Evolutionary conservation across 441 rosid genomes (phyloP).

Genomic region (Populus hybrid): DNA sequence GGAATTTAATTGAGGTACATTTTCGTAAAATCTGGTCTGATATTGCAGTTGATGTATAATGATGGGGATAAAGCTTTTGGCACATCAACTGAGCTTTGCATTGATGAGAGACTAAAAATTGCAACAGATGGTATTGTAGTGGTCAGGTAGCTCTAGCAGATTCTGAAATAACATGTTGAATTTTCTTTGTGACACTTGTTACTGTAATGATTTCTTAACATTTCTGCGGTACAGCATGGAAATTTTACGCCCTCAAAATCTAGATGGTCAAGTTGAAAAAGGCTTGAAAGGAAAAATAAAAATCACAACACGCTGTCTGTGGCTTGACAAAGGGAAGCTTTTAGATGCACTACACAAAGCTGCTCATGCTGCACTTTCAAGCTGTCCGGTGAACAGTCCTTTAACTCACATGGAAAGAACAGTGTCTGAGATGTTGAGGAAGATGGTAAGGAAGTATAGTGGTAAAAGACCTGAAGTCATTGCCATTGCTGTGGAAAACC

Average conservation of each 20-base stretch:
- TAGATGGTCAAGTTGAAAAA: constrained; percentile 38
- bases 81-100: constrained; percentile 85
- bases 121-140: constrained; percentile 94
- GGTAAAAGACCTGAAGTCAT: constrained; percentile 96
- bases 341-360: constrained; percentile 89
- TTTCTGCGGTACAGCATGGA: constrained; percentile 70
- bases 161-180: constrained; percentile 3
- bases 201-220: constrained; percentile 17
- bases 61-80: constrained; percentile 99
- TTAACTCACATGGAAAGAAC: constrained; percentile 88
- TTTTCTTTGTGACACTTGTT: constrained; percentile 21
- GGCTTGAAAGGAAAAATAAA: constrained; percentile 81
- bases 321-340: constrained; percentile 97
- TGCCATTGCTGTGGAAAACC: constrained; percentile 75
- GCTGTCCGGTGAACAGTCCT: constrained; percentile 86
- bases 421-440: constrained; percentile 77
- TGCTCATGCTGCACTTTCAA: constrained; percentile 88
- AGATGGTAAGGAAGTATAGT: constrained; percentile 92
- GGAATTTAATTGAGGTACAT: constrained; percentile 20
- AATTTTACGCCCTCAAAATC: constrained; percentile 64
- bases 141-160: constrained; percentile 53
- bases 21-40: constrained; percentile 19
- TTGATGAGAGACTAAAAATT: constrained; percentile 88
- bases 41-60: constrained; percentile 87
- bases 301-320: constrained; percentile 96